Evolutionary conservation across 441 rosid species (phyloP), one percentile per base, ranked within the genome.

Genomic region (Pelargonium citronellum): DNA sequence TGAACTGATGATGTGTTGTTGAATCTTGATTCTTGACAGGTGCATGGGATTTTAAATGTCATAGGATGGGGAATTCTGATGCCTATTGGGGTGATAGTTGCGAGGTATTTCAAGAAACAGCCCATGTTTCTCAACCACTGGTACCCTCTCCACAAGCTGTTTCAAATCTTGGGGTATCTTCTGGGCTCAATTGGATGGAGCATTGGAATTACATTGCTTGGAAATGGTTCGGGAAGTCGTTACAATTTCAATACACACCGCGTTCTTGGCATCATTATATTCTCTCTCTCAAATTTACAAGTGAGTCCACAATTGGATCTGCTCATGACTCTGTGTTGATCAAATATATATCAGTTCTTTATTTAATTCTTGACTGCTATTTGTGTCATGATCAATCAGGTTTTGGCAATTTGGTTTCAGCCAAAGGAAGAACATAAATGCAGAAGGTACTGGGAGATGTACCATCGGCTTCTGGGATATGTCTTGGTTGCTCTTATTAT

Each of bases 211-310:
- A 10, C 55, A 11, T 47, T 47, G 55, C 55, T 47, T 12, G 15
- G 55, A n/a, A 47, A 47, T 12, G 55, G 5, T 3, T 2, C 55
- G n/a, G 13, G 55, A 10, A 12, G 15, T 47, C 55, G 55, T 4
- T 10, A 47, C 55, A 12, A 4, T 47, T 10, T n/a, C 15, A 47
- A 11, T 47, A 47, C 55, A 12, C 55, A 47, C 47, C 77, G 77
- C 51, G 66, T 77, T 66, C 79, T 83, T 24, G 80, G 80, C n/a
- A 75, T 75, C 53, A 17, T 83, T 24, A 67, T 79, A 10, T 83
- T 83, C 70, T 69, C 79, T 55, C 74, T 79, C 20, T 57, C 80
- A 67, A 77, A 81, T 6, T 6, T 77, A 51, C 86, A 83, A 69
- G 86, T 80, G 66, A 74, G 80, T 37, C 7, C 15, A 19, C 27